Conservation (phyloP, 148 eudicot species). For the Oxyria digyna region DNA sequence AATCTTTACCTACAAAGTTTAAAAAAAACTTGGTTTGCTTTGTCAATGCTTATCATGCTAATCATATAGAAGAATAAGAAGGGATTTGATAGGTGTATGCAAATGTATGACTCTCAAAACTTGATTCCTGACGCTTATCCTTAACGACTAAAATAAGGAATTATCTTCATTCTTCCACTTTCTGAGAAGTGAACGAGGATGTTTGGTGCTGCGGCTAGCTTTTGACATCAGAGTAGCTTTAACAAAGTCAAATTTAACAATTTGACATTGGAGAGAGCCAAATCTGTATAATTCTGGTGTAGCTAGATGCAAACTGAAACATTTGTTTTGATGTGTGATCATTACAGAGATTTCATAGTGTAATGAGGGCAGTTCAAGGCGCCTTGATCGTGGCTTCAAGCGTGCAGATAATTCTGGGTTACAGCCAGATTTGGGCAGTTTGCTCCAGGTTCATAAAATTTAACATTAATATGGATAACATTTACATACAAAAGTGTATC, state of each 20-base stretch:
- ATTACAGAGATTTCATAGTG: constrained; percentile 58
- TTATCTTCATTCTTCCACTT: constrained; percentile 21
- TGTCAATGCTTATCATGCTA: background rate
- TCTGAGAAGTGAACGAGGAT: constrained; percentile 11
- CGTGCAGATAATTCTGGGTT: constrained; percentile 87
- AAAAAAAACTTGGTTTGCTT: background rate
- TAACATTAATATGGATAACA: background rate
- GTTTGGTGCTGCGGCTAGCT: constrained; percentile 5
- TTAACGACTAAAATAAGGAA: background rate
- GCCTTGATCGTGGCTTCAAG: constrained; percentile 94
- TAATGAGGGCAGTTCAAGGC: constrained; percentile 94
- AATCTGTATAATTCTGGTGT: background rate
- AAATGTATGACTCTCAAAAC: background rate
- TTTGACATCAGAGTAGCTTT: constrained; percentile 11
- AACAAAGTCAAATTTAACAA: constrained; percentile 7
- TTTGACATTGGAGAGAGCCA: constrained; percentile 1
- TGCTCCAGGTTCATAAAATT: constrained; percentile 59
- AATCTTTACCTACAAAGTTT: background rate
- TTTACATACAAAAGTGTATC: background rate
- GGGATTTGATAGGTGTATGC: constrained; percentile 7
- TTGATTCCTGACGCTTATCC: background rate
- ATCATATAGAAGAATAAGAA: constrained; percentile 5
- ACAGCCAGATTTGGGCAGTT: constrained; percentile 96
- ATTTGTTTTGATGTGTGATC: background rate
- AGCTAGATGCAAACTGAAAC: background rate